Evolutionary conservation across 140 eudicot species (phyloP).

Genomic region (Flaveria floridana): DNA sequence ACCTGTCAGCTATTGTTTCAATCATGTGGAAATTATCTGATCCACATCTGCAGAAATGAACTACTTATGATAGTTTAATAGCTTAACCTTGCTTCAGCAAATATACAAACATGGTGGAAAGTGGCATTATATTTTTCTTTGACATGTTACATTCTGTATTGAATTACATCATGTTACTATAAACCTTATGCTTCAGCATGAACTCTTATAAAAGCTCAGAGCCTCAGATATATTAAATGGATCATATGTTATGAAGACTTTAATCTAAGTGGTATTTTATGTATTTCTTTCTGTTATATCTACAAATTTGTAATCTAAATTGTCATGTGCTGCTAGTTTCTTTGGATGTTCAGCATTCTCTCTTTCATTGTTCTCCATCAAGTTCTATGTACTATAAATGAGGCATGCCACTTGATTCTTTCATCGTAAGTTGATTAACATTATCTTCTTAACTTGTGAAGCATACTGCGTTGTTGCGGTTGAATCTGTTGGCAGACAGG

Average conservation of each 20-base stretch:
- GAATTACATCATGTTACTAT: too few relatives aligned
- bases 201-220: background rate
- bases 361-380: background rate
- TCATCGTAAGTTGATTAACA: slow-evolving; percentile 12
- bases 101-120: too few relatives aligned
- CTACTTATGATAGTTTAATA: too few relatives aligned
- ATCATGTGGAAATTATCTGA: background rate
- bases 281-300: too few relatives aligned
- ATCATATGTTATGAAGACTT: background rate
- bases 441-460: slow-evolving; percentile 35
- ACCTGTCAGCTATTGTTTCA: background rate
- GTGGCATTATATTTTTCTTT: too few relatives aligned
- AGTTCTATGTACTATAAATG: background rate
- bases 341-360: background rate
- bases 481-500: slow-evolving; percentile 88
- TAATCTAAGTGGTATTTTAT: too few relatives aligned
- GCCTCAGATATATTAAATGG: background rate
- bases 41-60: slow-evolving; percentile 15
- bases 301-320: too few relatives aligned
- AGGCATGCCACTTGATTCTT: background rate
- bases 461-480: slow-evolving; percentile 97
- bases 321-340: too few relatives aligned
- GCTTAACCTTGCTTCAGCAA: too few relatives aligned
- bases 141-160: too few relatives aligned
- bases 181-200: background rate